phyloP scores from a whole-genome alignment of 2,329 filamentous ascomycete genomes.

The Knoxdaviesia capensis region DNA sequence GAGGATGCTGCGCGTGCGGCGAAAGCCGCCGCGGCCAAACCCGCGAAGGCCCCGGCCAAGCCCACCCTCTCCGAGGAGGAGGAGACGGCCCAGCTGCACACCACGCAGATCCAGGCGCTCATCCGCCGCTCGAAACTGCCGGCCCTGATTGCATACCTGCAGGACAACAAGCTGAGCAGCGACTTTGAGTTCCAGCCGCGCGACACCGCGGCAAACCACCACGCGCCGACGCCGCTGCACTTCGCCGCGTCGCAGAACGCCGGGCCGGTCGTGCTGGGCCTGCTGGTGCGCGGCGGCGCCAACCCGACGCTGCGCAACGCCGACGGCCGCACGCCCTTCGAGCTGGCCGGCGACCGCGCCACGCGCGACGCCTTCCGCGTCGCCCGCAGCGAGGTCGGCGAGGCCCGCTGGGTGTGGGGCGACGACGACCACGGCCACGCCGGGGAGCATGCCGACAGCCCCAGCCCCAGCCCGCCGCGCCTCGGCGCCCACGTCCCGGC shows the following conservation, averaged over 20 bases:
- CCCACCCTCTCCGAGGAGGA: conserved; percentile 64
- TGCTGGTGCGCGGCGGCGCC: conserved; percentile 55
- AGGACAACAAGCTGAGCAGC: conserved; percentile 48
- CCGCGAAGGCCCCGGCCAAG: conserved; percentile 30
- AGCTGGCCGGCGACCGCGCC: conserved; percentile 64
- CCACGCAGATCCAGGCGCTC: conserved; percentile 70
- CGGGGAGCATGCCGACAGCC: no score
- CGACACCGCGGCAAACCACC: conserved; percentile 41
- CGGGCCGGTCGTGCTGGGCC: conserved; percentile 52
- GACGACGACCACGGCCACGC: conserved; percentile 4
- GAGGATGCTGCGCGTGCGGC: conserved; percentile 13
- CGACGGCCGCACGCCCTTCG: conserved; percentile 73
- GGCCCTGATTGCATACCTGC: conserved; percentile 65
- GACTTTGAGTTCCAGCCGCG: conserved; percentile 58
- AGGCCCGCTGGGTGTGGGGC: conserved; percentile 61
- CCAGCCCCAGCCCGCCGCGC: no score
- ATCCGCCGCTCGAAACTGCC: conserved; percentile 82
- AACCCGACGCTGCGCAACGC: conserved; percentile 51
- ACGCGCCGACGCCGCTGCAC: conserved; percentile 69
- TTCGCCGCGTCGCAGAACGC: conserved; percentile 68
- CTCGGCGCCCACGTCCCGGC: conserved; percentile 44
- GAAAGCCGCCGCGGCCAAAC: conserved; percentile 22
- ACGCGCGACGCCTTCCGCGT: conserved; percentile 87
- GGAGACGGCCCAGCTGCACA: conserved; percentile 64
- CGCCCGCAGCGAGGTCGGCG: conserved; percentile 64